Evolutionary conservation across 306 rosid species (phyloP), one percentile per base, ranked within the genome.

Genomic region (Prunus kanzakura): DNA sequence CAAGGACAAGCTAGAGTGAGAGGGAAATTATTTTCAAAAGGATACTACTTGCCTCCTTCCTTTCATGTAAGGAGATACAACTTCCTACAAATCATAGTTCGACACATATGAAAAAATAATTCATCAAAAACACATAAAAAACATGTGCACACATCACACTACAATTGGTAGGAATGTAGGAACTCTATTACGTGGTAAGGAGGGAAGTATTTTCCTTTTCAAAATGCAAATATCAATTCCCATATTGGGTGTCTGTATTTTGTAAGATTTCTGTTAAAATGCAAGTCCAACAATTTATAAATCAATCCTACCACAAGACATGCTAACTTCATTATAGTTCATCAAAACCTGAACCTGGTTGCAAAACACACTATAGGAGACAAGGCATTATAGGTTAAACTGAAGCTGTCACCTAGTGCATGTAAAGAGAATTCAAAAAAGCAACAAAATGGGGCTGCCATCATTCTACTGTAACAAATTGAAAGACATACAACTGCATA

Each of bases 401-500:
- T 35, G 38, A 72, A 27, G 9, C 9, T 38, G 43, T 38, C 43
- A 38, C 9, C 9, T 38, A 38, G 43, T 38, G 43, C 43, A 38
- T 38, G 43, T 7, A 38, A 38, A 38, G 43, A 38, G 43, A 38
- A 38, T 1, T 38, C 0, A 6, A 38, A 38, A 38, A 38, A 38
- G 9, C 43, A 38, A 38, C 9, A 38, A 38, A 38, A 38, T 38
- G 8, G 43, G 43, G 43, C 2, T 0, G 69, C 15, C 72, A 76
- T 80, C 55, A 57, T 49, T 50, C 71, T 18, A 77, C 57, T n/a
- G 52, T 4, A 64, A 27, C 10, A 67, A 60, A 50, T 76, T 19
- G 79, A 61, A 64, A 30, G 78, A 61, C 78, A 61, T 23, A 18
- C 1, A 45, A 73, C 57, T 25, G 77, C 14, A 60, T 10, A 73